Conservation (phyloP, 768 basidiomycete species). For the Podaxis mareebaensis region DNA sequence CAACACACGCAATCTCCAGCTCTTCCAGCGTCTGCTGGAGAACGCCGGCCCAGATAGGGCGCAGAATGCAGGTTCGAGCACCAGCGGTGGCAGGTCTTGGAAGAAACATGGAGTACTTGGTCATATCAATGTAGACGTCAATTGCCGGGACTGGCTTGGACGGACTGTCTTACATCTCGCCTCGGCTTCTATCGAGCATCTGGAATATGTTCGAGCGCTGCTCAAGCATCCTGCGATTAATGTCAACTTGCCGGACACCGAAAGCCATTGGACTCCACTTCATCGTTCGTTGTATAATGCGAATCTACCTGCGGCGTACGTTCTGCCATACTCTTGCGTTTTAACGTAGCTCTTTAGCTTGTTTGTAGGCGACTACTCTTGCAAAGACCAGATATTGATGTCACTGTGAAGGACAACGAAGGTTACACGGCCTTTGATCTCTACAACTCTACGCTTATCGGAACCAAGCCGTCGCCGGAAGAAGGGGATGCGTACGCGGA, state of each 20-base stretch:
- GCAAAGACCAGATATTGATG: slow-evolving; percentile 72
- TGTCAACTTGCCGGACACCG: slow-evolving; percentile 77
- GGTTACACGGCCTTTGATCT: slow-evolving; percentile 92
- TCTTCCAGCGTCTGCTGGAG: slow-evolving; percentile 76
- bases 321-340: slow-evolving; percentile 18
- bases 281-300: slow-evolving; percentile 85
- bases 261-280: slow-evolving; percentile 90
- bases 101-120: slow-evolving; percentile 44
- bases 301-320: slow-evolving; percentile 70
- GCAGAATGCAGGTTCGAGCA: slow-evolving; percentile 34
- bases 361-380: slow-evolving; percentile 50
- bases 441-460: slow-evolving; percentile 86
- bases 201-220: slow-evolving; percentile 78
- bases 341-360: not conserved
- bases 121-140: slow-evolving; percentile 54
- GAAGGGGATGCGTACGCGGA: slow-evolving; percentile 45
- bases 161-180: slow-evolving; percentile 83
- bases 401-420: slow-evolving; percentile 75
- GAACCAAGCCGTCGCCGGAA: slow-evolving; percentile 53
- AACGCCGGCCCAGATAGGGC: slow-evolving; percentile 37
- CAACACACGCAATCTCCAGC: slow-evolving; percentile 67
- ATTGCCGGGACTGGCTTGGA: slow-evolving; percentile 71
- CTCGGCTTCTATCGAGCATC: slow-evolving; percentile 62
- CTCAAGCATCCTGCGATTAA: slow-evolving; percentile 75
- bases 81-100: slow-evolving; percentile 61